A percentile compares a stretch with the other conserved stretches of the same genome.
These are phyloP conservation scores for Sistotremastrum suecicum DNA, from an alignment of 768 basidiomycete genomes.

Conservation along the genomic window DNA sequence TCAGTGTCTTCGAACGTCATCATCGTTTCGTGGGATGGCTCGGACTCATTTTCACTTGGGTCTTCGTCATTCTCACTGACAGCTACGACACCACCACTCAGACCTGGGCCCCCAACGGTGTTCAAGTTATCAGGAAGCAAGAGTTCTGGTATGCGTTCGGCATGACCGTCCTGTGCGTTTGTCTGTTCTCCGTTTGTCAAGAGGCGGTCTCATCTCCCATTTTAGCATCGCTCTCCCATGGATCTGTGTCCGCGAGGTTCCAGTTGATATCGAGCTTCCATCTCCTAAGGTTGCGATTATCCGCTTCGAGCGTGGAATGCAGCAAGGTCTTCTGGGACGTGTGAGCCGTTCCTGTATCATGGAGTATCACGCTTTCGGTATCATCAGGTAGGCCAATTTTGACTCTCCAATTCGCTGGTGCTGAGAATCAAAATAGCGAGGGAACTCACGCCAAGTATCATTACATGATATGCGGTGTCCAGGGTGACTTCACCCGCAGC, in stretches of 20 bases:
- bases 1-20: conserved; percentile 64
- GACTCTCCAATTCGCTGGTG: conserved; percentile 4
- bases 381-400: conserved; percentile 44
- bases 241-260: conserved; percentile 60
- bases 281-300: conserved; percentile 68
- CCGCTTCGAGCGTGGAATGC: conserved; percentile 73
- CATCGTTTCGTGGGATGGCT: conserved; percentile 73
- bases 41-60: conserved; percentile 27
- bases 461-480: conserved; percentile 72
- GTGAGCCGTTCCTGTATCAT: conserved; percentile 58
- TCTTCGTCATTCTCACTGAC: conserved; percentile 54
- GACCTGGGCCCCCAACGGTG: conserved; percentile 43
- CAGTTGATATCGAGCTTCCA: conserved; percentile 63
- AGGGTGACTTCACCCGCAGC: conserved; percentile 66
- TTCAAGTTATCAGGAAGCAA: conserved; percentile 46
- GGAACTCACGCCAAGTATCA: conserved; percentile 61
- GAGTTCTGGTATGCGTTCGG: conserved; percentile 65
- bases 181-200: not conserved
- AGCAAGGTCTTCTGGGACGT: conserved; percentile 63
- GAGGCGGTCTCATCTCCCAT: not conserved
- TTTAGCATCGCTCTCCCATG: conserved; percentile 57
- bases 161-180: conserved; percentile 57
- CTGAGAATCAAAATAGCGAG: conserved; percentile 29
- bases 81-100: conserved; percentile 41
- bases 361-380: conserved; percentile 78